A percentile compares a stretch with the other conserved stretches of the same genome.
These are phyloP conservation scores for Brassica carinata DNA, from an alignment of 345 rosid genomes.

Conservation along the genomic window DNA sequence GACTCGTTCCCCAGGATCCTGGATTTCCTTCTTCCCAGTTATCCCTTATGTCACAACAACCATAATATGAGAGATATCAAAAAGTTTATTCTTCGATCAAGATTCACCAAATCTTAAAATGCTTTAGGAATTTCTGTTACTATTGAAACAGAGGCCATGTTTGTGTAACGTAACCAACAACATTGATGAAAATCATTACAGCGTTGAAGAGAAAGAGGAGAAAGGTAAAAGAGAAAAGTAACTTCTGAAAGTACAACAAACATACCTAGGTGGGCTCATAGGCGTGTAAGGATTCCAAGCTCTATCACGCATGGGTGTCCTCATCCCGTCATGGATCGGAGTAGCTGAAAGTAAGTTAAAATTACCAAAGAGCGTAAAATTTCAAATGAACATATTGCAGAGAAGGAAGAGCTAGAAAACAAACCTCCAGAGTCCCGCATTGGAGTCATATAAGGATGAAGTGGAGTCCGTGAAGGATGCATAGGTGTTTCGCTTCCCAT, in stretches of 20 bases:
- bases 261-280: constrained; percentile 94
- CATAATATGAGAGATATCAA: constrained; percentile 12
- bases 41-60: constrained; percentile 53
- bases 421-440: constrained; percentile 91
- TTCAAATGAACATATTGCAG: background rate
- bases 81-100: background rate
- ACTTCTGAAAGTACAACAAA: constrained; percentile 10
- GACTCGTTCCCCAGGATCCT: constrained; percentile 86
- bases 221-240: background rate
- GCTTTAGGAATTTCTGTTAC: too few species aligned
- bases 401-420: constrained; percentile 12
- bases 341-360: constrained; percentile 58
- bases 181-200: background rate
- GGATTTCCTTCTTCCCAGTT: constrained; percentile 98
- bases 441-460: constrained; percentile 92
- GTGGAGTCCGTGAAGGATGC: constrained; percentile 97
- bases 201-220: background rate
- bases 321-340: constrained; percentile 97
- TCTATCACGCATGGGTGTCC: constrained; percentile 96
- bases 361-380: background rate
- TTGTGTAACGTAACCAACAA: background rate
- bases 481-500: constrained; percentile 98
- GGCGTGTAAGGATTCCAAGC: constrained; percentile 98
- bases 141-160: background rate
- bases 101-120: background rate